Evolutionary conservation across 2,329 filamentous ascomycete genomes (phyloP).

Genomic region (Sordariomycetes sp.): DNA sequence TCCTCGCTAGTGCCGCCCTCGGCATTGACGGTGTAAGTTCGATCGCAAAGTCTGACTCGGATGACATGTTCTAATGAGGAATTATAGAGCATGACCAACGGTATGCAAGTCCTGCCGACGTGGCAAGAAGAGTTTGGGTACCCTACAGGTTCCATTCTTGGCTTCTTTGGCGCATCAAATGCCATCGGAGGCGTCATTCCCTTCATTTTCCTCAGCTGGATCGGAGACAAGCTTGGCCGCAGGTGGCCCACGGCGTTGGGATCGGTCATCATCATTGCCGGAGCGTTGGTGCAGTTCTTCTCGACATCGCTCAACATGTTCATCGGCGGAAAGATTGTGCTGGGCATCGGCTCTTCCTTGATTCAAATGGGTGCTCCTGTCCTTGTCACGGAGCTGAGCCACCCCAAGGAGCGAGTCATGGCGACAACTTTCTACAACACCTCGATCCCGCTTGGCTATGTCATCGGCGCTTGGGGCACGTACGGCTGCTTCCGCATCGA

Average conservation of each 20-base stretch:
- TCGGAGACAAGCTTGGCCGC: constrained; percentile 23
- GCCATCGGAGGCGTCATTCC: constrained; percentile 29
- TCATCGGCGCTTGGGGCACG: constrained; percentile 11
- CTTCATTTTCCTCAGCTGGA: constrained; percentile 23
- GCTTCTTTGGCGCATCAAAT: constrained; percentile 28
- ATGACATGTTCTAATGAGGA: background rate
- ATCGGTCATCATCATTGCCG: constrained; percentile 26
- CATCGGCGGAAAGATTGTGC: constrained; percentile 26
- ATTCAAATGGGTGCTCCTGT: constrained; percentile 32
- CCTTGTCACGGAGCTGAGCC: constrained; percentile 30
- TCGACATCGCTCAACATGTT: constrained; percentile 24
- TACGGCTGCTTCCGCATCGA: constrained; percentile 9
- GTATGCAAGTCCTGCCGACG: constrained; percentile 24
- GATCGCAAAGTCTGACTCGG: too few species aligned
- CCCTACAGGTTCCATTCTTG: constrained; percentile 24
- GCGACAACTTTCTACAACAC: constrained; percentile 29
- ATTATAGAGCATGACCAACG: constrained; percentile 26
- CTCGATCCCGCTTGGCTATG: constrained; percentile 24
- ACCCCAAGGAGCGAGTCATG: constrained; percentile 28
- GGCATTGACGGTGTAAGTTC: constrained; percentile 31
- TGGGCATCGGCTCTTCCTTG: constrained; percentile 25
- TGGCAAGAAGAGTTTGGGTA: constrained; percentile 28
- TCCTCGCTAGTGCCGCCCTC: constrained; percentile 28
- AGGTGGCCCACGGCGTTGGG: constrained; percentile 23
- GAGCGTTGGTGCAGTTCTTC: constrained; percentile 25